Base-by-base conservation (phyloP, 768 basidiomycete species). In the Lentinula raphanica region DNA sequence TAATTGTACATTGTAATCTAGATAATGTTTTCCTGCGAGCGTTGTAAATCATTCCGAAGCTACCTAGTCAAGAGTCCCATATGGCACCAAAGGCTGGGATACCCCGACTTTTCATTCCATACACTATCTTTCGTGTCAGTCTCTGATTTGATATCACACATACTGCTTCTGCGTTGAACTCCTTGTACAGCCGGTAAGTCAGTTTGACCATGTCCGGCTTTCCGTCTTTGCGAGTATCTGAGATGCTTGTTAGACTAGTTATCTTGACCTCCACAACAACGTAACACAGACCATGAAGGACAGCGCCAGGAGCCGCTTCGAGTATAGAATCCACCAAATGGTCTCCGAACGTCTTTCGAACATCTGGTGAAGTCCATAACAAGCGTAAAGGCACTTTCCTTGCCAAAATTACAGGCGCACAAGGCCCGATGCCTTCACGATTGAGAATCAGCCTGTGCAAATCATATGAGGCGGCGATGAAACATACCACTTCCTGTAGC, bases 81-180 rank as follows among this genome's bases (percentile, higher is more conserved):
- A 83, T 83, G 6, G 82, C 80, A 27, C 82, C 82, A 60, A 82
- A 85, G 3, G 82, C 81, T n/a, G 82, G 81, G 54, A 84, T 82
- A 2, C 82, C 82, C 58, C 82, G 66, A 63, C 79, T 81, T 72
- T 76, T 79, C 78, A 82, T 79, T 17, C 81, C 82, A 64, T 83
- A 84, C 28, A 84, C 82, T 19, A 84, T 72, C 65, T 82, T 83
- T 53, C 74, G 68, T 32, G 82, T 84, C 29, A 84, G 67, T 60
- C 74, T 80, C 63, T 80, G 80, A 65, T 85, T 84, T 23, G 83
- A 83, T 60, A 84, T 84, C 25, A 84, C 74, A 54, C 77, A 76
- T 7, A 85, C 82, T 8, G 82, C 83, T 65, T 79, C 78, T 13
- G 79, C 79, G 40, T 79, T 67, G 65, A 76, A 80, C 59, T 80